A percentile compares a stretch with the other conserved stretches of the same genome.
Conservation (phyloP, 2,329 filamentous ascomycete species). For the Fusarium sororula region DNA sequence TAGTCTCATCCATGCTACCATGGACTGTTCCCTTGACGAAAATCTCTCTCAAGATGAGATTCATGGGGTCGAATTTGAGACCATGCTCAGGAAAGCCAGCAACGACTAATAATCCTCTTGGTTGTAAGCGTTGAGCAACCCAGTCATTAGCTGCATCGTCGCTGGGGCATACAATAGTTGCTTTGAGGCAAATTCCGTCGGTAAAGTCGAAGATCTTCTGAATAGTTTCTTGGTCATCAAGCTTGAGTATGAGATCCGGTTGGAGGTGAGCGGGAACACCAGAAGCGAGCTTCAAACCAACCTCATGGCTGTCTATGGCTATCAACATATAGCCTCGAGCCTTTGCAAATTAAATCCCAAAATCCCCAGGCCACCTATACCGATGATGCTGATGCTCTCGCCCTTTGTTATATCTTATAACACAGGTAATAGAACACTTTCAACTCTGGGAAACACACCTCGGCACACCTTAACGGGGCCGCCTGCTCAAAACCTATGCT, state of each 20-base stretch:
- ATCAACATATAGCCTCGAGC: slow-evolving; percentile 41
- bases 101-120: slow-evolving; percentile 14
- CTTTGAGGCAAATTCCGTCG: slow-evolving; percentile 19
- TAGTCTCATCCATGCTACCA: slow-evolving; percentile 24
- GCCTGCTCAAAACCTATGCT: slow-evolving; percentile 30
- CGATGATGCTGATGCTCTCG: slow-evolving; percentile 25
- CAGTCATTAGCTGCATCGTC: slow-evolving; percentile 30
- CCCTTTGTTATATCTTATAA: background rate
- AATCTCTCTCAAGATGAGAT: slow-evolving; percentile 25
- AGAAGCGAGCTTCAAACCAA: slow-evolving; percentile 26
- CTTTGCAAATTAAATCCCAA: slow-evolving; percentile 43
- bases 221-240: background rate
- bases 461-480: slow-evolving; percentile 30
- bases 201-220: slow-evolving; percentile 28
- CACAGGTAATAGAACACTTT: background rate
- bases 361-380: slow-evolving; percentile 41
- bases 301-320: slow-evolving; percentile 38
- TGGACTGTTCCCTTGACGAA: slow-evolving; percentile 24
- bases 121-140: slow-evolving; percentile 22
- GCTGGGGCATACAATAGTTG: slow-evolving; percentile 24
- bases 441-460: background rate
- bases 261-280: slow-evolving; percentile 24
- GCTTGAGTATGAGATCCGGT: slow-evolving; percentile 25
- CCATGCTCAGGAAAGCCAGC: slow-evolving; percentile 28
- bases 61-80: slow-evolving; percentile 30